Evolutionary conservation across 129 eudicot species (phyloP).

Genomic region (Smallanthus sonchifolius): DNA sequence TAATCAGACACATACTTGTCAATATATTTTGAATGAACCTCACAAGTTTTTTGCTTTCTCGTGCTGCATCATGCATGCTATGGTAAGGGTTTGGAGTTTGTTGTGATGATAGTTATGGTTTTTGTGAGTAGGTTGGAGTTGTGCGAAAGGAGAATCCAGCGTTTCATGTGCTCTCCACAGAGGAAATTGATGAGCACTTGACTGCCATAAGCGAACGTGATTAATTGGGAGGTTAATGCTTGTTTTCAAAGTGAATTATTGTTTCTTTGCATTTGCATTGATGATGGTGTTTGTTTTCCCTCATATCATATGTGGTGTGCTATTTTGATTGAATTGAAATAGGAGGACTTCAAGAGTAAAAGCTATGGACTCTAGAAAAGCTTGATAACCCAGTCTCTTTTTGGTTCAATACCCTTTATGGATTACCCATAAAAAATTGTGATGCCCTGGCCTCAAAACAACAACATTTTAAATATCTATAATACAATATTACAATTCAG

Average conservation of each 20-base stretch:
- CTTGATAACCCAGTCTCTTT: too few species aligned
- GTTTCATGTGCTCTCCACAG: conserved; percentile 72
- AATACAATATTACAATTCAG: too few species aligned
- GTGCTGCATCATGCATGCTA: neutral
- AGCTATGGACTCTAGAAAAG: too few species aligned
- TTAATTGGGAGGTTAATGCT: neutral
- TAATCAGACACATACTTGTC: neutral
- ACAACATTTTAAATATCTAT: too few species aligned
- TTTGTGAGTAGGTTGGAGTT: conserved; percentile 75
- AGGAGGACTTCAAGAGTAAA: neutral
- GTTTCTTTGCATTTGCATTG: neutral
- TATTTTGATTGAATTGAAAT: conserved; percentile 5
- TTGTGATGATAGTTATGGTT: neutral
- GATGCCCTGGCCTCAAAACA: too few species aligned
- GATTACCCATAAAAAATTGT: too few species aligned
- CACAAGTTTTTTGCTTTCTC: neutral
- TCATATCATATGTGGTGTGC: neutral
- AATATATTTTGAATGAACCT: neutral
- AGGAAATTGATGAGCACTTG: conserved; percentile 94
- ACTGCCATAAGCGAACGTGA: conserved; percentile 98
- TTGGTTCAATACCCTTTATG: too few species aligned
- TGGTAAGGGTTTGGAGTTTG: neutral
- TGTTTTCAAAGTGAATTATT: conserved; percentile 8
- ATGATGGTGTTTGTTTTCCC: conserved; percentile 15
- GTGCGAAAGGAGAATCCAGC: conserved; percentile 69